Conservation (phyloP, 1,284 basidiomycete species). For the Afroboletus lepidellus region DNA sequence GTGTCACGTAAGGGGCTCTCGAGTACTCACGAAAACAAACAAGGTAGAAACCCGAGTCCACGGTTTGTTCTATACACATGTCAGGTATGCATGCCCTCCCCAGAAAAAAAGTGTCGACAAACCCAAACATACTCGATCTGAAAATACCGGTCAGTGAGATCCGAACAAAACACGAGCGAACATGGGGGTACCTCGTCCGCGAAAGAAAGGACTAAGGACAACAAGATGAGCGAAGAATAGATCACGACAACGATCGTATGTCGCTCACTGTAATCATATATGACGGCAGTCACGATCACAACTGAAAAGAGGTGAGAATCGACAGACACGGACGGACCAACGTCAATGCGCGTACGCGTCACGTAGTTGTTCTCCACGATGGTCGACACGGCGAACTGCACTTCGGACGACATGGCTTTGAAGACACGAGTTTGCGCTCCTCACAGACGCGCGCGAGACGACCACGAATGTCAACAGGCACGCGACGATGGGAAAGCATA, state of each 20-base stretch:
- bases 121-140: conserved; percentile 15
- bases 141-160: background rate
- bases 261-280: conserved; percentile 9
- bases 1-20: background rate
- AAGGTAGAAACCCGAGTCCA: conserved; percentile 7
- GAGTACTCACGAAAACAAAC: conserved; percentile 5
- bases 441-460: background rate
- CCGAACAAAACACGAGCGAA: background rate
- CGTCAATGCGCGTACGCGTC: background rate
- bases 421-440: background rate
- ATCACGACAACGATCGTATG: background rate
- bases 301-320: background rate
- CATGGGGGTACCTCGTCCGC: conserved; percentile 2
- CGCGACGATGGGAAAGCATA: background rate
- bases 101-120: background rate
- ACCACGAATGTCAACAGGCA: background rate
- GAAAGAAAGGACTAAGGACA: conserved; percentile 7
- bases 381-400: background rate
- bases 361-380: conserved; percentile 2
- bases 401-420: background rate
- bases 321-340: background rate
- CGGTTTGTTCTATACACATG: background rate
- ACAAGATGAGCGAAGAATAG: background rate
- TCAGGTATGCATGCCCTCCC: background rate
- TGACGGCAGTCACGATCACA: conserved; percentile 1